Evolutionary conservation across 148 eudicot species (phyloP).

Genomic region (Vaccinium macrocarpon): DNA sequence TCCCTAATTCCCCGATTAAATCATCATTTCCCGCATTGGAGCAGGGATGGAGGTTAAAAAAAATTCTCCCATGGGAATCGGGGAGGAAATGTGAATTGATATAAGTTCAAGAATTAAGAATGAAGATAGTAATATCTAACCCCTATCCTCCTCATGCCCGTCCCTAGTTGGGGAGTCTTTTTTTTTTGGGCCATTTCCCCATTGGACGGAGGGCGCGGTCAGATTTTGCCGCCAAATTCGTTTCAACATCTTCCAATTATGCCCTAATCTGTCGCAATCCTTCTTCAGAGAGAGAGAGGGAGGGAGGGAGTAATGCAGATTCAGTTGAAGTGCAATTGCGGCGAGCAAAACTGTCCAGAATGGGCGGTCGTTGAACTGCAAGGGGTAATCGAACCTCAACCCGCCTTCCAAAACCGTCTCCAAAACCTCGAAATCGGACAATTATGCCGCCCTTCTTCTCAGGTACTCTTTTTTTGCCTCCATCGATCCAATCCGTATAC

Average conservation of each 20-base stretch:
- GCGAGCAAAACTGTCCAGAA: constrained; percentile 67
- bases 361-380: constrained; percentile 93
- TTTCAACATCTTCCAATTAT: not conserved
- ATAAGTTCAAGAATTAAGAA: too few species aligned
- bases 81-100: too few species aligned
- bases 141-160: too few species aligned
- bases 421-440: constrained; percentile 69
- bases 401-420: constrained; percentile 45
- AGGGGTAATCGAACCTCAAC: constrained; percentile 75
- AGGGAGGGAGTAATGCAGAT: constrained; percentile 38
- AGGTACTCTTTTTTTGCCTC: constrained; percentile 33
- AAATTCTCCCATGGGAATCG: too few species aligned
- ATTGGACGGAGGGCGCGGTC: not conserved
- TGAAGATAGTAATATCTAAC: too few species aligned
- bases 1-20: too few species aligned
- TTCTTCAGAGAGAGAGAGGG: not conserved
- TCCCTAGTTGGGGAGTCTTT: too few species aligned
- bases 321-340: constrained; percentile 76
- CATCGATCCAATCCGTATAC: not conserved
- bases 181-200: not conserved
- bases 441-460: constrained; percentile 84
- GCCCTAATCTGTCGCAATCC: not conserved
- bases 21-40: too few species aligned
- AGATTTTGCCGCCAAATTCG: constrained; percentile 12
- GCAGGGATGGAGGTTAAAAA: too few species aligned